phyloP scores from a whole-genome alignment of 164 flowering plant species.

The Brasenia schreberi region DNA sequence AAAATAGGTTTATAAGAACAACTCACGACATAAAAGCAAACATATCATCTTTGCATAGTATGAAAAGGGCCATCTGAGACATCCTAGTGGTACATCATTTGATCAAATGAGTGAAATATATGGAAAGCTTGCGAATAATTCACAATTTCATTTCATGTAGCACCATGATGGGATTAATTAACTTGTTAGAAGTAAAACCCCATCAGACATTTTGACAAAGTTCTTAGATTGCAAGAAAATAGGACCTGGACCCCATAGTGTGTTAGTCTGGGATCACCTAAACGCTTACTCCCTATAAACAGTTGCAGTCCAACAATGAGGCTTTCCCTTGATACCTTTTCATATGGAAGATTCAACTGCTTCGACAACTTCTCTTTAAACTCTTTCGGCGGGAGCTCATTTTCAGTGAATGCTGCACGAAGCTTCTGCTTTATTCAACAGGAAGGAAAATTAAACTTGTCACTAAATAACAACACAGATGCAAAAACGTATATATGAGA shows the following conservation, averaged over 20 bases:
- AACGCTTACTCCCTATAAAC: not conserved
- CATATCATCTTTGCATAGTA: no score
- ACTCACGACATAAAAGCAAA: not conserved
- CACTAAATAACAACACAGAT: not conserved
- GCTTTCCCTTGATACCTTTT: slow-evolving; percentile 45
- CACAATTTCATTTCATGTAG: not conserved
- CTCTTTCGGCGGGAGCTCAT: slow-evolving; percentile 82
- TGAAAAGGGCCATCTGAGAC: no score
- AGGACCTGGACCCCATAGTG: not conserved
- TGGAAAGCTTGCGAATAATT: not conserved
- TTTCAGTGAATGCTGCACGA: slow-evolving; percentile 72
- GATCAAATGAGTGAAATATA: not conserved
- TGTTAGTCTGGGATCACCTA: not conserved
- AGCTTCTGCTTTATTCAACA: slow-evolving; percentile 44
- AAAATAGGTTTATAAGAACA: not conserved
- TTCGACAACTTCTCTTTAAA: slow-evolving; percentile 58
- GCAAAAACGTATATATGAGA: not conserved
- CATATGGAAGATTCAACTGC: slow-evolving; percentile 64
- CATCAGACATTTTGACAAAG: not conserved
- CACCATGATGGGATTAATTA: not conserved
- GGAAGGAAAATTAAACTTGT: not conserved
- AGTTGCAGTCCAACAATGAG: not conserved
- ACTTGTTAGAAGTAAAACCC: not conserved
- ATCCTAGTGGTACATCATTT: not conserved
- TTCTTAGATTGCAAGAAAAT: not conserved